Percentiles rank a stretch among this genome's conserved stretches.
Conservation (phyloP, 352 stramenopile genomes). For the Pythium dissimile region DNA sequence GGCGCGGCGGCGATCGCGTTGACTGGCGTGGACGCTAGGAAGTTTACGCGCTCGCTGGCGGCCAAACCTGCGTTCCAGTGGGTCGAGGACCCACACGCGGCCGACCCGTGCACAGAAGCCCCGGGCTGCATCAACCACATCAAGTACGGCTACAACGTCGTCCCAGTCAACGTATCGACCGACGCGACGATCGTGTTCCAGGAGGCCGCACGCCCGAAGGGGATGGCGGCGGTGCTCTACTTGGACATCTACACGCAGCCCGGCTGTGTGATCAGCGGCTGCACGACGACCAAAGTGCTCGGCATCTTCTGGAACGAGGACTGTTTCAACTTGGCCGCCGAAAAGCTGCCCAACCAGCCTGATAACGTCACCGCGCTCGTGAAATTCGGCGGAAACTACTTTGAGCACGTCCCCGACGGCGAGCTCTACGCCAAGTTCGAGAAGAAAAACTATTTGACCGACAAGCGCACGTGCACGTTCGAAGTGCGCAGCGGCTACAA, state of each 20-base stretch:
- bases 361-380: conserved; percentile 35
- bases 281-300: conserved; percentile 28
- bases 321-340: conserved; percentile 41
- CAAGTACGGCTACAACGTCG: conserved; percentile 48
- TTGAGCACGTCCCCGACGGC: conserved; percentile 43
- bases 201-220: conserved; percentile 28
- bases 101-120: conserved; percentile 31
- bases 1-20: no score
- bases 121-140: conserved; percentile 42
- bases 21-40: no score
- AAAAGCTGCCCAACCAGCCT: conserved; percentile 30
- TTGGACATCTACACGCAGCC: conserved; percentile 48
- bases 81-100: conserved; percentile 38
- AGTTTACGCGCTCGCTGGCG: conserved; percentile 2
- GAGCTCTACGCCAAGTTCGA: conserved; percentile 60
- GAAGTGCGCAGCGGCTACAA: conserved; percentile 53
- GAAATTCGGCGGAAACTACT: conserved; percentile 58
- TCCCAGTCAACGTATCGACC: conserved; percentile 34
- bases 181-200: conserved; percentile 37
- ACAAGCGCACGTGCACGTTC: conserved; percentile 40
- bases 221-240: conserved; percentile 34
- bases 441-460: conserved; percentile 45
- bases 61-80: conserved; percentile 33
- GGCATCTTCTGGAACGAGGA: conserved; percentile 37
- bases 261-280: conserved; percentile 43